phyloP scores from a whole-genome alignment of 805 yeast species.

The Candida rishiriensis region DNA sequence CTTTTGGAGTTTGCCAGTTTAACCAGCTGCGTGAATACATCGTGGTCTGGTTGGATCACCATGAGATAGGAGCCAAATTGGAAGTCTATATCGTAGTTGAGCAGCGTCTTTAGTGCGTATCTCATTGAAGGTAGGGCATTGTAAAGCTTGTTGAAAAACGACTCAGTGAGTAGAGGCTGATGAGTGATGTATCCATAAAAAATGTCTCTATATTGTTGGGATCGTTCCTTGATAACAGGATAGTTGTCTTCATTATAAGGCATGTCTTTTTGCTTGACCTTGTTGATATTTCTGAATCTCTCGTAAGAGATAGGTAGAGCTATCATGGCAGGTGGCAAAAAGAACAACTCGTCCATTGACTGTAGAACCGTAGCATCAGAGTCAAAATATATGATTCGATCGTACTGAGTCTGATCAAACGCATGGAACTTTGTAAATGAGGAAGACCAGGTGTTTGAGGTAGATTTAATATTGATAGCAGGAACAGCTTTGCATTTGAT shows the following conservation, averaged over 20 bases:
- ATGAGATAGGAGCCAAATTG: constrained; percentile 44
- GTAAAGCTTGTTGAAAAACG: constrained; percentile 25
- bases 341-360: constrained; percentile 48
- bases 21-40: constrained; percentile 19
- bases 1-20: constrained; percentile 24
- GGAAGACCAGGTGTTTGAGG: constrained; percentile 38
- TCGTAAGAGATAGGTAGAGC: constrained; percentile 46
- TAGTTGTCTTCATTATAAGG: constrained; percentile 10
- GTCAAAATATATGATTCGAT: constrained; percentile 53
- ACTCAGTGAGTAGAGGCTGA: constrained; percentile 4
- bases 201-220: constrained; percentile 15
- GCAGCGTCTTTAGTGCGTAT: constrained; percentile 12
- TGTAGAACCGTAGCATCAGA: constrained; percentile 44
- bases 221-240: constrained; percentile 10
- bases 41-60: constrained; percentile 49
- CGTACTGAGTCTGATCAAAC: constrained; percentile 45
- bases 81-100: constrained; percentile 8
- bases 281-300: constrained; percentile 24
- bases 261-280: constrained; percentile 7
- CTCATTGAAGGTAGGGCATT: constrained; percentile 34
- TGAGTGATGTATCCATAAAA: constrained; percentile 12
- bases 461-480: constrained; percentile 14
- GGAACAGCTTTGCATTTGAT: constrained; percentile 29
- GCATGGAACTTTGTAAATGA: constrained; percentile 54
- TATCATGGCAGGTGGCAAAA: constrained; percentile 42